Evolutionary conservation across 208 protist genomes (phyloP), one percentile per base, ranked within the genome.

Genomic region (Leishmania major): DNA sequence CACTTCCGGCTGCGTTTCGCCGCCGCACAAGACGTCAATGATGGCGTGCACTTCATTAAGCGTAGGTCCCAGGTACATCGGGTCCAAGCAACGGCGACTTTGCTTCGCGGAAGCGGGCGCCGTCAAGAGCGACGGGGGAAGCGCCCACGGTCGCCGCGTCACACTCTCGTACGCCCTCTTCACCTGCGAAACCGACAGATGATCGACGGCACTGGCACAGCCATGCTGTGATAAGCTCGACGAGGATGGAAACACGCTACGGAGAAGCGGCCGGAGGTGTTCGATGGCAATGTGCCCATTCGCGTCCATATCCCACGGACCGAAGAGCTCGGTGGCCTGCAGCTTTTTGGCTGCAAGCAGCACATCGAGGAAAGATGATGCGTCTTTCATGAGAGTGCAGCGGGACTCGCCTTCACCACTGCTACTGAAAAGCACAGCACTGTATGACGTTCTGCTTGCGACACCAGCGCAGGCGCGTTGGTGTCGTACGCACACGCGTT

Each of bases 311-410:
- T 96, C 93, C 91, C 90, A 94, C 55, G 82, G 76, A 62, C 86
- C 83, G 62, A 94, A 96, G 5, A 96, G 81, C 69, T 91, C 66
- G 17, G 86, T 89, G 3, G 90, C 90, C 82, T 96, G 87, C 57
- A 91, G 90, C 43, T 90, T 92, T 82, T 96, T 96, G 7, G 86
- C 49, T 15, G 70, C 81, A 40, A 93, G 43, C 47, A 94, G 86
- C 10, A 84, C 86, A 15, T 77, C 71, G 17, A 86, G 15, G 60
- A 83, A 83, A 0, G 74, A 45, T 0, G 5, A 19, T 3, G 73
- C 0, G 28, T 22, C 47, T 1, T 51, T 28, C 83, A 80, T 72
- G 22, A 28, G 45, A 74, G 11, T 74, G 11, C 10, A 74, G 28
- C 47, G 45, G 6, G 45, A 1, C 1, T 74, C 10, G 5, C 70